Evolutionary conservation across 2,329 filamentous ascomycete species (phyloP).

Genomic region (Cladophialophora immunda): DNA sequence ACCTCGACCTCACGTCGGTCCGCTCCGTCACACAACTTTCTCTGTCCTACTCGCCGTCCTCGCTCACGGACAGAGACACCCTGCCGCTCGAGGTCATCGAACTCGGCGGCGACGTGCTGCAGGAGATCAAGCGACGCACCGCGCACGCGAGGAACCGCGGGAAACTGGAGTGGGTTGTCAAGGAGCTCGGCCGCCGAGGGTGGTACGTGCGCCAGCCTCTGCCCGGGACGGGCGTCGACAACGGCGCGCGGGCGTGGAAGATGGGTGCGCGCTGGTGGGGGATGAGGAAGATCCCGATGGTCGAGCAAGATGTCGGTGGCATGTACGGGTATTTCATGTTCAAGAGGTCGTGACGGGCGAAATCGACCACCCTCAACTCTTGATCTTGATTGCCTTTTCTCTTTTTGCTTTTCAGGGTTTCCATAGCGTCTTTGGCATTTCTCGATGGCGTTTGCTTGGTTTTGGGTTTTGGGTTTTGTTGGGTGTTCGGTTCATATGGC

Average conservation of each 20-base stretch:
- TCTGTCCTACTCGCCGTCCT: constrained; percentile 66
- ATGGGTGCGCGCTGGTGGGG: constrained; percentile 87
- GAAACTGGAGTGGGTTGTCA: constrained; percentile 73
- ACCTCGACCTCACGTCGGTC: constrained; percentile 79
- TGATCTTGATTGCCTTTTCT: neutral
- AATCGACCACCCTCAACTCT: neutral
- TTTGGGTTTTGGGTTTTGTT: neutral
- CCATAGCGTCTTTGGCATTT: neutral
- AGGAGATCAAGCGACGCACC: constrained; percentile 67
- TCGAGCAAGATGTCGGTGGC: constrained; percentile 64
- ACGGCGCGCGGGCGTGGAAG: constrained; percentile 75
- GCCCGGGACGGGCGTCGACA: constrained; percentile 54
- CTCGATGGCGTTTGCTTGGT: neutral
- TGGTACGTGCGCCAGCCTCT: constrained; percentile 67
- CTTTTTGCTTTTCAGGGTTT: neutral
- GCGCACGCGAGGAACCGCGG: constrained; percentile 45
- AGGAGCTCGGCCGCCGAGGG: constrained; percentile 73
- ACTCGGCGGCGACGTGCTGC: constrained; percentile 72
- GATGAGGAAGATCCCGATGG: constrained; percentile 73
- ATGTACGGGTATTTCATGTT: constrained; percentile 69
- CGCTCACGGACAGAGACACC: constrained; percentile 67
- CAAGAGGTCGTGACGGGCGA: constrained; percentile 49
- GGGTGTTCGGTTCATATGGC: too few relatives aligned
- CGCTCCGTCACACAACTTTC: constrained; percentile 63
- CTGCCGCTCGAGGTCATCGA: constrained; percentile 80